phyloP scores from a whole-genome alignment of 306 rosid species.

The Acmispon strigosus region DNA sequence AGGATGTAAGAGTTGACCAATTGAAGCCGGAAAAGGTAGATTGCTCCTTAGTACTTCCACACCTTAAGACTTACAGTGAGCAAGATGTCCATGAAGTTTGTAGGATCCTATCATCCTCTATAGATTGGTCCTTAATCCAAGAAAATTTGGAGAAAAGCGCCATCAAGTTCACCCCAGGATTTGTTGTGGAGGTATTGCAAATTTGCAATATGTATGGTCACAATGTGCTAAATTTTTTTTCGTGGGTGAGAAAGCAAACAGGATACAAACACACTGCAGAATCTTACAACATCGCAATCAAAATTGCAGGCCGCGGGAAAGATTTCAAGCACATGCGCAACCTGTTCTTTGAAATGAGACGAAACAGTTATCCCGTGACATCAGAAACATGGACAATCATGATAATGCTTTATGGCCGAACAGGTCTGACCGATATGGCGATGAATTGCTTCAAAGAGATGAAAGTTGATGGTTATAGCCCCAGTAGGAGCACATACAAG shows the following conservation, averaged over 20 bases:
- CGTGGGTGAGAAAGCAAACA: conserved; percentile 69
- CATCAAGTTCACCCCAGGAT: conserved; percentile 53
- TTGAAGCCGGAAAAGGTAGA: conserved; percentile 21
- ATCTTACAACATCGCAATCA: conserved; percentile 79
- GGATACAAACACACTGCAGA: conserved; percentile 58
- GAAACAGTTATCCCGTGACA: conserved; percentile 50
- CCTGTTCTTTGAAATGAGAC: conserved; percentile 74
- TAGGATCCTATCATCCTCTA: conserved; percentile 48
- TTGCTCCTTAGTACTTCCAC: conserved; percentile 17
- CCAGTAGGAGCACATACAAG: conserved; percentile 68
- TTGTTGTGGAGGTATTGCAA: conserved; percentile 52
- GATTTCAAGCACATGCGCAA: conserved; percentile 89
- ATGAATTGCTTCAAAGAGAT: conserved; percentile 56
- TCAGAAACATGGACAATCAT: conserved; percentile 93
- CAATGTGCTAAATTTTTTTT: conserved; percentile 50
- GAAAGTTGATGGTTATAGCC: conserved; percentile 53
- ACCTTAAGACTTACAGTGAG: conserved; percentile 33
- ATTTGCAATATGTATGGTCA: conserved; percentile 42
- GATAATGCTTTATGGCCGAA: conserved; percentile 84
- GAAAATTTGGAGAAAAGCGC: conserved; percentile 51
- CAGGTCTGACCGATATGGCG: conserved; percentile 78
- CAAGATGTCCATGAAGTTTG: conserved; percentile 40
- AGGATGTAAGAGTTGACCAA: conserved; percentile 20
- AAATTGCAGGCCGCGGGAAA: conserved; percentile 77
- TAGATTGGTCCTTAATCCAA: conserved; percentile 45